Percentiles rank a stretch among this genome's conserved stretches.
phyloP scores from a whole-genome alignment of 1,139 yeast genomes.

The Diutina rugosa region DNA sequence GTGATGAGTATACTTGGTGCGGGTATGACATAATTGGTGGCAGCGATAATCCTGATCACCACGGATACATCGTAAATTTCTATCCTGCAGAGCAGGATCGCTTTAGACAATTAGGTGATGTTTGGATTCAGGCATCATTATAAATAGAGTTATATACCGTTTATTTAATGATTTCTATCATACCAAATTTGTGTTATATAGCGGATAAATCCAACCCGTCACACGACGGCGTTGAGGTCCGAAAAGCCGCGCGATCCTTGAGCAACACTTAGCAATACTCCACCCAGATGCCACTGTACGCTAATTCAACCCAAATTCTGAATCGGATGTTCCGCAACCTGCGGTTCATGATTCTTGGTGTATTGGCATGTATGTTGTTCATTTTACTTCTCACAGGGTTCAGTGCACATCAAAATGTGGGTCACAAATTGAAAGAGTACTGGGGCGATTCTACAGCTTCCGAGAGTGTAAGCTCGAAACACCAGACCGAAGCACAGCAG shows the following conservation, averaged over 20 bases:
- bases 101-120: neutral
- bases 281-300: neutral
- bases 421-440: neutral
- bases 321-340: neutral
- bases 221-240: neutral
- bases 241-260: neutral
- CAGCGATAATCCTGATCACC: neutral
- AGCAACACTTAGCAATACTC: neutral
- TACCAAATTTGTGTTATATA: neutral
- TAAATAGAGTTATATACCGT: neutral
- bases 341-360: neutral
- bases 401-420: neutral
- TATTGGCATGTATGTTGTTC: neutral
- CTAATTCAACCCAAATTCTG: neutral
- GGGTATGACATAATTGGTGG: conserved; percentile 23
- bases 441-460: neutral
- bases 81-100: neutral
- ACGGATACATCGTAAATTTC: neutral
- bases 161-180: neutral
- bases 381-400: neutral
- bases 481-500: neutral
- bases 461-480: neutral
- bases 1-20: conserved; percentile 27
- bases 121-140: neutral
- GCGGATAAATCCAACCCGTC: neutral